Base-by-base conservation (phyloP, 2,329 filamentous ascomycete genomes). In the Trichoderma brevicompactum region DNA sequence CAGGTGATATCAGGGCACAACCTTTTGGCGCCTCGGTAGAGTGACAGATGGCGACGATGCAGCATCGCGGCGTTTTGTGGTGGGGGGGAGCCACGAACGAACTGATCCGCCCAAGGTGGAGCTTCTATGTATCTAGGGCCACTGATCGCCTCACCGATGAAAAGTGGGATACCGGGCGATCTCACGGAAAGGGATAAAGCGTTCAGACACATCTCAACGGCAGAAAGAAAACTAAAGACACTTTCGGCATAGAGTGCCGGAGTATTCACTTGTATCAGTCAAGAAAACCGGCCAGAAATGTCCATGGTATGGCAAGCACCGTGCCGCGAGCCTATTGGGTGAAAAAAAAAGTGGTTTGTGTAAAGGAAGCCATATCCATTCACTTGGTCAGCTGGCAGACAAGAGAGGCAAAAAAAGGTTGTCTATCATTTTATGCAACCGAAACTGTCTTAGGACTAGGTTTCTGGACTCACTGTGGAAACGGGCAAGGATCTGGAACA, bases 61-160 rank as follows among this genome's bases (percentile, higher is more conserved):
- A 59, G 54, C 54, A 49, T 66, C 58, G 58, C 60, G 41, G 55
- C 59, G 50, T 60, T 48, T 34, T 46, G 9, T 54, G 49, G 54
- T 60, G 55, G 54, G 63, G 48, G 23, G 23, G 23, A 5, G 23
- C 23, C 2, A 28, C 23, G 23, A n/a, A 63, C 59, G 40, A 54
- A 54, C 59, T 62, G 63, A 55, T 54, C 53, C 52, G 52, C 23
- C 43, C n/a, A 13, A 17, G 34, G 53, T 65, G 62, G 62, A 65
- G 52, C 62, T 58, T 38, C 36, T 28, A 28, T 41, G 49, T 41
- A 28, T 41, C 60, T 41, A 49, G 44, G 50, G 34, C 50, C 41
- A 62, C 43, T 61, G 64, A 65, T 65, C 64, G 55, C 56, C 56
- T 65, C 64, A 65, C 64, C 62, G 62, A 64, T 64, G 32, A 64